Conservation (phyloP, 139 green algal species). For the Volvox africanus region DNA sequence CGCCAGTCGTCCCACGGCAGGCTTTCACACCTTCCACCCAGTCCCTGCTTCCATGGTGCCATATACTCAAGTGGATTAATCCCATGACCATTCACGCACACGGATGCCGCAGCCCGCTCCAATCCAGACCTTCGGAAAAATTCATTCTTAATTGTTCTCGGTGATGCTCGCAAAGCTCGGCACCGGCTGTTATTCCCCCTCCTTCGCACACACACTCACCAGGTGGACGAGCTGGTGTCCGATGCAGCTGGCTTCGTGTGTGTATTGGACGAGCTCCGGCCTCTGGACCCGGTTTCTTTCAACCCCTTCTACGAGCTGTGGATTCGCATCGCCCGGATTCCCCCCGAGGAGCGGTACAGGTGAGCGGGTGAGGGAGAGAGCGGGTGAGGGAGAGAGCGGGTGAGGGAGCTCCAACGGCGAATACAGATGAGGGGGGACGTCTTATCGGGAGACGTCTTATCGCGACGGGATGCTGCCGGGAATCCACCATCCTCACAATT, state of each 20-base stretch:
- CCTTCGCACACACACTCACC: not conserved
- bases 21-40: not conserved
- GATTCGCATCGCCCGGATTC: slow-evolving; percentile 49
- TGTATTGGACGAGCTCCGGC: slow-evolving; percentile 62
- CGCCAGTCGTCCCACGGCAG: not conserved
- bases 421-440: too few species aligned
- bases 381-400: too few species aligned
- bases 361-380: too few species aligned
- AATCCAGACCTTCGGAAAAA: not conserved
- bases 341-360: slow-evolving; percentile 46
- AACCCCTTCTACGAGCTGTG: slow-evolving; percentile 60
- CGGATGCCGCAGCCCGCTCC: not conserved
- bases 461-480: too few species aligned
- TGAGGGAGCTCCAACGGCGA: too few species aligned
- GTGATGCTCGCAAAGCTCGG: too few species aligned
- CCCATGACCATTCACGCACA: not conserved
- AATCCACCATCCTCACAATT: too few species aligned
- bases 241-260: slow-evolving; percentile 61
- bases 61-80: not conserved
- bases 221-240: slow-evolving; percentile 63
- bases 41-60: not conserved
- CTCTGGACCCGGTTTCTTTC: slow-evolving; percentile 45
- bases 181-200: too few species aligned
- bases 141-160: not conserved
- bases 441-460: too few species aligned